Conservation (phyloP, 2,329 filamentous ascomycete species). For the Torrubiella hemipterigena region DNA sequence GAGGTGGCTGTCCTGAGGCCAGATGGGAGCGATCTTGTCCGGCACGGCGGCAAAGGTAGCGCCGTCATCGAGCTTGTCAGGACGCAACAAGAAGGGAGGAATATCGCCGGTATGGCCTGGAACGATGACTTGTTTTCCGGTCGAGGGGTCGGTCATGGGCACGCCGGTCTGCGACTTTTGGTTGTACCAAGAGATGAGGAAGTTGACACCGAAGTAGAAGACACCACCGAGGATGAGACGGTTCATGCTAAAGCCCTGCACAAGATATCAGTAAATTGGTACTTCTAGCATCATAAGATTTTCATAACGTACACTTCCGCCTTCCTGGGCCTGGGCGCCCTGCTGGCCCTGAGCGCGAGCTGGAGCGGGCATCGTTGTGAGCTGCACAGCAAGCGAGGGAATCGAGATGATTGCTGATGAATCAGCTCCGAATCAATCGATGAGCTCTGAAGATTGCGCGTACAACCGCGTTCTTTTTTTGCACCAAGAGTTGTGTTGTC, state of each 20-base stretch:
- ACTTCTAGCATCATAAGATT: too few relatives aligned
- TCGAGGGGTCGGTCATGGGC: constrained; percentile 32
- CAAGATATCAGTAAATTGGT: too few relatives aligned
- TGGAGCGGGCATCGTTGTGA: too few relatives aligned
- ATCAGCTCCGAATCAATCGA: too few relatives aligned
- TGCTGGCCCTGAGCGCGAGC: too few relatives aligned
- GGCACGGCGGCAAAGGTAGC: constrained; percentile 55
- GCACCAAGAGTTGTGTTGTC: too few relatives aligned
- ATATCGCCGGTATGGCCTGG: constrained; percentile 43
- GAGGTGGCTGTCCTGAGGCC: constrained; percentile 65
- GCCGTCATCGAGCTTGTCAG: constrained; percentile 45
- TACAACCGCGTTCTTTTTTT: too few relatives aligned
- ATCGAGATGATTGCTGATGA: too few relatives aligned
- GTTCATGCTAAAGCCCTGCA: constrained; percentile 24
- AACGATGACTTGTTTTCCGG: constrained; percentile 40
- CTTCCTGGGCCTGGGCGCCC: too few relatives aligned
- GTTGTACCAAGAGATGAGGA: constrained; percentile 41
- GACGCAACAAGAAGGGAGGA: constrained; percentile 53
- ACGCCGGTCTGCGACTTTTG: constrained; percentile 34
- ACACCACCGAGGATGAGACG: constrained; percentile 40
- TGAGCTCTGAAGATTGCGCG: too few relatives aligned
- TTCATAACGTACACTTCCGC: too few relatives aligned
- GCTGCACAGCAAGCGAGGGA: too few relatives aligned
- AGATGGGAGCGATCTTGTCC: constrained; percentile 70
- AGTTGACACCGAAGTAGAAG: constrained; percentile 48